Evolutionary conservation across 1,139 yeast genomes (phyloP).

Genomic region (Geotrichum klebahnii): DNA sequence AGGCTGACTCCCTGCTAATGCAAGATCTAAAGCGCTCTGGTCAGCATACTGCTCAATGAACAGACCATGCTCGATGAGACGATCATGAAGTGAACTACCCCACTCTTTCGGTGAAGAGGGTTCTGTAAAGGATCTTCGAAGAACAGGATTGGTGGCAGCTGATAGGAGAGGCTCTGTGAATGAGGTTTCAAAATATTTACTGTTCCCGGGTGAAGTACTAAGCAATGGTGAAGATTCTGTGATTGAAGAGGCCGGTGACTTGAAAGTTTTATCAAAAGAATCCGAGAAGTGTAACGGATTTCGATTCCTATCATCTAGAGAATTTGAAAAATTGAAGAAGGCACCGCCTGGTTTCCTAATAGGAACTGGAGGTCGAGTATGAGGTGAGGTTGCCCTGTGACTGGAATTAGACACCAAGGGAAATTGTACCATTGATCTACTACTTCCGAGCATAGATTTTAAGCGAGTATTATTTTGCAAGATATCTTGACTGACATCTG

Average conservation of each 20-base stretch:
- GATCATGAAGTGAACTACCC: slow-evolving; percentile 16
- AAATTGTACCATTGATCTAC: slow-evolving; percentile 3
- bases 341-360: not conserved
- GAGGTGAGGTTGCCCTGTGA: slow-evolving; percentile 1
- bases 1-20: slow-evolving; percentile 15
- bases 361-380: slow-evolving; percentile 1
- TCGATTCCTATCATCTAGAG: slow-evolving; percentile 1
- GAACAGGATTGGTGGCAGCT: slow-evolving; percentile 10
- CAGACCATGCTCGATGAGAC: slow-evolving; percentile 17
- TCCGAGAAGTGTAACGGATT: not conserved
- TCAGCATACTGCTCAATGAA: slow-evolving; percentile 20
- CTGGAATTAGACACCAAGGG: not conserved
- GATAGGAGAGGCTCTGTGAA: slow-evolving; percentile 6
- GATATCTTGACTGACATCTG: no score
- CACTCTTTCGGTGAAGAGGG: slow-evolving; percentile 1
- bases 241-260: slow-evolving; percentile 2
- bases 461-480: no score
- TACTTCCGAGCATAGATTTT: no score
- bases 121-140: not conserved
- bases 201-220: slow-evolving; percentile 5
- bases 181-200: not conserved
- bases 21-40: slow-evolving; percentile 16
- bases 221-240: slow-evolving; percentile 16
- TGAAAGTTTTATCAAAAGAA: slow-evolving; percentile 4
- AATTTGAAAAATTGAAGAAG: not conserved